Base-by-base conservation (phyloP, 257 asterid genomes). In the Primulina eburnea region DNA sequence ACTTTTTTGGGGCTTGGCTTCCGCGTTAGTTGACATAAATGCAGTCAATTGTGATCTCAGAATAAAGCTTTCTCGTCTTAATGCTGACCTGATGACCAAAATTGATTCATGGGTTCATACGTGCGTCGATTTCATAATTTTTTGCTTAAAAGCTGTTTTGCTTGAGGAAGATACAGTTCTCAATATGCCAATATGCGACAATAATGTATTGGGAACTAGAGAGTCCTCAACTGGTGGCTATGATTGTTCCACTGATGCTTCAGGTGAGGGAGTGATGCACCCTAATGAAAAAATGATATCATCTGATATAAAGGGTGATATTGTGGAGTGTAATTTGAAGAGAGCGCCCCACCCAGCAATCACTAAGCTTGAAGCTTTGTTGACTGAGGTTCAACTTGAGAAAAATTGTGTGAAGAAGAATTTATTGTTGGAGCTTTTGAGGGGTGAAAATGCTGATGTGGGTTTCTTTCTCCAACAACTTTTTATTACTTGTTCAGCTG, bases 401-500 rank as follows among this genome's bases (percentile, higher is more conserved):
- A 82, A 79, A 79, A 70, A 65, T 66, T 62, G 73, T 77, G 75
- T 85, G 6, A 85, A 75, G 75, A 87, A 76, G 69, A 67, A 87
- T 18, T 61, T 90, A 62, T 72, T 90, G 76, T 74, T 75, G 79
- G 81, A 82, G 71, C 75, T 81, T 81, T 69, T 85, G 71, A 74
- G 74, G 69, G 95, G 87, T 76, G 86, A 87, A 75, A 88, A 87
- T 78, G 68, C 79, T 65, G 97, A 83, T 75, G 82, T 77, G 3
- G 82, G 87, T 50, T 78, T 82, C 74, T 83, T 89, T 78, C 84
- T 90, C 75, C 82, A 82, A 60, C 95, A 90, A 73, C 79, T 90
- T 74, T 86, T 87, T 70, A 72, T 76, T 82, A 87, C 97, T 72
- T 88, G 85, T 80, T 89, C 98, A 53, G 94, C 92, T 74, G 77